A percentile compares a stretch with the other conserved stretches of the same genome.
Evolutionary conservation across 208 protist genomes (phyloP).

Genomic region (Porcisia hertigi): DNA sequence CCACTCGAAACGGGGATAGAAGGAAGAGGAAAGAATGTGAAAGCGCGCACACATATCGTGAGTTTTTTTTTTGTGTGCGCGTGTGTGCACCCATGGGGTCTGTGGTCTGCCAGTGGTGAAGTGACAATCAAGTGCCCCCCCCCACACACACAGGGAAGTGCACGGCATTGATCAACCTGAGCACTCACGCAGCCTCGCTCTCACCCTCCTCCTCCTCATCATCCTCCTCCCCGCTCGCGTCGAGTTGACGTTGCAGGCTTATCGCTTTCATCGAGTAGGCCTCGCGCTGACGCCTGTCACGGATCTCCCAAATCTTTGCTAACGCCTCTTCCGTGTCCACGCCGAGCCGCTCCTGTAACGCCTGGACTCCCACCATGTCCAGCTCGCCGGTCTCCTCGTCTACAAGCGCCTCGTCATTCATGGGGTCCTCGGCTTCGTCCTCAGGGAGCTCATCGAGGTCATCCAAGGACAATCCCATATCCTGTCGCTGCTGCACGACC

Average conservation of each 20-base stretch:
- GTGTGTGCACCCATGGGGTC: too few species aligned
- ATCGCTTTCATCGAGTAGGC: conserved; percentile 52
- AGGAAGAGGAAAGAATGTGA: too few species aligned
- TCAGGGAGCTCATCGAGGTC: conserved; percentile 61
- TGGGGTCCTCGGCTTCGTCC: conserved; percentile 68
- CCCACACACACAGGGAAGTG: neutral
- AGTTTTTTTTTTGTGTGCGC: too few species aligned
- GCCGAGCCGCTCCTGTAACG: conserved; percentile 58
- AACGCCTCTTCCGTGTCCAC: conserved; percentile 73
- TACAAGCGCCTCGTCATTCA: conserved; percentile 74
- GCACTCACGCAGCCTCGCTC: neutral
- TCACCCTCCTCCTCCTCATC: conserved; percentile 64
- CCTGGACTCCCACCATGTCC: conserved; percentile 51
- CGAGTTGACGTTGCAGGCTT: conserved; percentile 37
- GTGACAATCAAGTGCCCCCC: too few species aligned
- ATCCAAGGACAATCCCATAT: conserved; percentile 45
- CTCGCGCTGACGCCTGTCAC: conserved; percentile 47
- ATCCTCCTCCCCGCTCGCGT: conserved; percentile 46
- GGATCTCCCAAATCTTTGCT: conserved; percentile 70
- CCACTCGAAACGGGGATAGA: too few species aligned
- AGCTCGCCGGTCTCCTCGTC: conserved; percentile 64
- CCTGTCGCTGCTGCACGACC: conserved; percentile 44
- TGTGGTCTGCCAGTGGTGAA: too few species aligned
- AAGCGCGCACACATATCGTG: neutral
- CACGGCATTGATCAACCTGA: neutral